Evolutionary conservation across 2,329 filamentous ascomycete species (phyloP), one percentile per base, ranked within the genome.

Genomic region (Trichophyton verrucosum): DNA sequence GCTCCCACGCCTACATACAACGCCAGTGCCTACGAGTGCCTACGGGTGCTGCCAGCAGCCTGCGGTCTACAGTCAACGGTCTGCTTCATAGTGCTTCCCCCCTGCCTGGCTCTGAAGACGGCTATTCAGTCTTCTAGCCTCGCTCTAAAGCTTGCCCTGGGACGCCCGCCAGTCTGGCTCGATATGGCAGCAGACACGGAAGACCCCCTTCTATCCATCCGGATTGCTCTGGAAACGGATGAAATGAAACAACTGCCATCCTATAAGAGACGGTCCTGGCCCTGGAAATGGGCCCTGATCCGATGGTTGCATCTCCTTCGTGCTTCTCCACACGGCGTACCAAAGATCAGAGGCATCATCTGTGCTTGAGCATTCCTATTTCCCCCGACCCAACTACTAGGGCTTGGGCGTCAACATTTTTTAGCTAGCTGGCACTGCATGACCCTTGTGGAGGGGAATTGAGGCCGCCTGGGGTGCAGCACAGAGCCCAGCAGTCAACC

Each of bases 381-480:
- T 20, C 27, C 30, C 27, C 49, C 49, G 49, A 36, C 2, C 27
- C 27, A 55, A 53, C 49, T 13, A 13, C 33, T 9, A 36, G 33
- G 15, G 49, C 49, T 36, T 55, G 49, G 49, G 49, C 49, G 40
- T 44, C 40, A 44, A 44, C 17, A 44, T 44, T n/a, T 44, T n/a
- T n/a, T n/a, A 44, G 17, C 33, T 55, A 36, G 49, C n/a, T 55
- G 49, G 49, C 27, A 55, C 49, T 55, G 49, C 49, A 55, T 55
- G 49, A 36, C 33, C 20, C 49, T 55, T n/a, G 49, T 55, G 49
- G 49, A 55, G 49, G 49, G 30, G 49, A 55, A 33, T 20, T 33
- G 30, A 36, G 5, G 24, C 24, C 27, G 15, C 49, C 27, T 55
- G 49, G 49, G 49, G 49, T 55, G 36, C 49, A 55, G 27, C 13